Evolutionary conservation across 352 stramenopile genomes (phyloP).

Genomic region (Phytophthora sp.): DNA sequence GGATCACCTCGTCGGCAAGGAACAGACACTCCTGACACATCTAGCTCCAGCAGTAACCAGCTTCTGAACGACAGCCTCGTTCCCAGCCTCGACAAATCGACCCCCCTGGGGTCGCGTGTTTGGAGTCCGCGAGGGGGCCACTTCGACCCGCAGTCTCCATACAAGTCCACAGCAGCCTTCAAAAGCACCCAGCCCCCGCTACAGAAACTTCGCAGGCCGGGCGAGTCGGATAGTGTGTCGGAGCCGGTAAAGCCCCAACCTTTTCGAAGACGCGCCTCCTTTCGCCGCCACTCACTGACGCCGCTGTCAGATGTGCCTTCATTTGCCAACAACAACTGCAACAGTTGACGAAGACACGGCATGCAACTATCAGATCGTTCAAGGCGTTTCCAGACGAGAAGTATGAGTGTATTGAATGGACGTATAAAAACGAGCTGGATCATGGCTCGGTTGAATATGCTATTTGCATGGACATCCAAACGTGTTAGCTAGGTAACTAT

Average conservation of each 20-base stretch:
- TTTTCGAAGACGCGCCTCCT: slow-evolving; percentile 25
- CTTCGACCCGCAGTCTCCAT: slow-evolving; percentile 31
- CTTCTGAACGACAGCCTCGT: slow-evolving; percentile 9
- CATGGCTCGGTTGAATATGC: too few relatives aligned
- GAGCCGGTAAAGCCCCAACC: slow-evolving; percentile 6
- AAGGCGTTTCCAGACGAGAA: too few relatives aligned
- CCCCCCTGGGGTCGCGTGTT: slow-evolving; percentile 6
- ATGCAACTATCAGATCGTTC: too few relatives aligned
- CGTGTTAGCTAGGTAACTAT: too few relatives aligned
- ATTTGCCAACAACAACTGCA: slow-evolving; percentile 5
- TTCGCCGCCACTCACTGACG: slow-evolving; percentile 18
- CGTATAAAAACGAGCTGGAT: too few relatives aligned
- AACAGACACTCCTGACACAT: slow-evolving; percentile 10
- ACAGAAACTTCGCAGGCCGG: slow-evolving; percentile 20
- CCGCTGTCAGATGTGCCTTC: slow-evolving; percentile 11
- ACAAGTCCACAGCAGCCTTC: slow-evolving; percentile 27
- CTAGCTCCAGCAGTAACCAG: slow-evolving; percentile 23
- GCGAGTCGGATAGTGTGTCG: slow-evolving; percentile 1
- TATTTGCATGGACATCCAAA: too few relatives aligned
- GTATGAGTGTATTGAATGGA: too few relatives aligned
- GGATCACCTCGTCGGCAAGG: slow-evolving; percentile 19
- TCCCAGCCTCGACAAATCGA: slow-evolving; percentile 3
- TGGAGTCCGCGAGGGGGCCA: slow-evolving; percentile 23
- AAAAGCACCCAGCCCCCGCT: slow-evolving; percentile 17
- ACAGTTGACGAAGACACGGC: not conserved